Evolutionary conservation across 108 stramenopile genomes (phyloP).

Genomic region (Phaeodactylum tricornutum): DNA sequence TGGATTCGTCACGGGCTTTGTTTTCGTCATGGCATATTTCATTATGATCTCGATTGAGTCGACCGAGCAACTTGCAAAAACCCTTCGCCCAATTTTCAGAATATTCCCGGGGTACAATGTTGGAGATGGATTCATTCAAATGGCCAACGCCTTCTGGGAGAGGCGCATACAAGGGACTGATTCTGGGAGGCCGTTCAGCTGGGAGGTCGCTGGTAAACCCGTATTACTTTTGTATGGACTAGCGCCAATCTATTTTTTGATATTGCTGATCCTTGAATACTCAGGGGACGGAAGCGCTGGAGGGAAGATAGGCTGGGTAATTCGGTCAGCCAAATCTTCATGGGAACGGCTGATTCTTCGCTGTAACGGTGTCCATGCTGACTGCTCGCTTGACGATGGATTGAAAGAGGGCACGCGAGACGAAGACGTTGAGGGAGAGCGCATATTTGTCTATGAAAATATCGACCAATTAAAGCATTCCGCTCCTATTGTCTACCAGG

Average conservation of each 20-base stretch:
- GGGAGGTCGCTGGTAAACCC: constrained; percentile 20
- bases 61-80: constrained; percentile 20
- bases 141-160: constrained; percentile 17
- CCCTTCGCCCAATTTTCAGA: constrained; percentile 29
- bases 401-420: constrained; percentile 9
- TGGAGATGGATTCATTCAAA: constrained; percentile 37
- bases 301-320: constrained; percentile 5
- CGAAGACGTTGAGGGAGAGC: constrained; percentile 24
- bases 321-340: background rate
- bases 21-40: constrained; percentile 30
- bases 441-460: constrained; percentile 4
- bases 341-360: background rate
- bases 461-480: constrained; percentile 1
- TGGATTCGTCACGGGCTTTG: constrained; percentile 50
- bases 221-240: constrained; percentile 9
- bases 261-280: constrained; percentile 18
- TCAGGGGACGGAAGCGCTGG: constrained; percentile 13
- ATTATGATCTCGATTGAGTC: constrained; percentile 19
- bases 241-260: constrained; percentile 10
- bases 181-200: constrained; percentile 17
- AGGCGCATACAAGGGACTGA: constrained; percentile 1
- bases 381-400: constrained; percentile 13
- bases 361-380: background rate
- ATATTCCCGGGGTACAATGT: constrained; percentile 47
- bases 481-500: constrained; percentile 8